phyloP scores from a whole-genome alignment of 768 basidiomycete species.

The Calocybe cyanea region DNA sequence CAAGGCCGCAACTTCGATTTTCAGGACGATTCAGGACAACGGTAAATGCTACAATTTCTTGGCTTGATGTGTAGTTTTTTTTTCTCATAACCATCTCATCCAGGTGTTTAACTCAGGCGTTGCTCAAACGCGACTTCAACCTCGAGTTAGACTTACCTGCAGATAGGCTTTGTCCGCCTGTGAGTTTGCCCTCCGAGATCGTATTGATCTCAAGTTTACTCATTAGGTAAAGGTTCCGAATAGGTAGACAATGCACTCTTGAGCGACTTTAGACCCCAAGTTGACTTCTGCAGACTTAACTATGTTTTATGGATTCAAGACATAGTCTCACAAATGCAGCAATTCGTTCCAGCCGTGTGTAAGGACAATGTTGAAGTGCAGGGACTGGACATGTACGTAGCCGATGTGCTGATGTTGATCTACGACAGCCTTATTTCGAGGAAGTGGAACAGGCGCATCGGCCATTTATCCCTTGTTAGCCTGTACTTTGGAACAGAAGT shows the following conservation, averaged over 20 bases:
- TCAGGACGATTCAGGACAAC: conserved; percentile 62
- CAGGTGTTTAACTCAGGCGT: conserved; percentile 76
- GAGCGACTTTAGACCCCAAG: neutral
- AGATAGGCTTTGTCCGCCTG: conserved; percentile 85
- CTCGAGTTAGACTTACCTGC: conserved; percentile 58
- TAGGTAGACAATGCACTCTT: conserved; percentile 35
- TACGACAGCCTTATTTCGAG: conserved; percentile 21
- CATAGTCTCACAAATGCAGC: conserved; percentile 37
- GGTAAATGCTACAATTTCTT: too few relatives aligned
- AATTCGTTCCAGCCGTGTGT: conserved; percentile 6
- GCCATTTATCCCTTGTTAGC: conserved; percentile 85
- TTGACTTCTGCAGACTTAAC: conserved; percentile 56
- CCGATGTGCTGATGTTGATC: neutral
- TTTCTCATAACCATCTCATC: too few relatives aligned
- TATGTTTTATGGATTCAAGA: conserved; percentile 87
- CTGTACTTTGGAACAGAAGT: conserved; percentile 46
- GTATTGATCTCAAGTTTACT: neutral
- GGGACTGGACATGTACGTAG: conserved; percentile 71
- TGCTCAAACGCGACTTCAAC: conserved; percentile 72
- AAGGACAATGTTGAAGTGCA: conserved; percentile 23
- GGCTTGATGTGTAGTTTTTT: too few relatives aligned
- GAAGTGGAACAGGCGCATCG: conserved; percentile 78
- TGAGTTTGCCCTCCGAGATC: conserved; percentile 28
- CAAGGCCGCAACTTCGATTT: conserved; percentile 62
- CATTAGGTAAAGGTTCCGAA: conserved; percentile 57